Percentiles rank a stretch among this genome's conserved stretches.
Conservation (phyloP, 495 filamentous ascomycete species). For the Hypoxylon cercidicola region DNA sequence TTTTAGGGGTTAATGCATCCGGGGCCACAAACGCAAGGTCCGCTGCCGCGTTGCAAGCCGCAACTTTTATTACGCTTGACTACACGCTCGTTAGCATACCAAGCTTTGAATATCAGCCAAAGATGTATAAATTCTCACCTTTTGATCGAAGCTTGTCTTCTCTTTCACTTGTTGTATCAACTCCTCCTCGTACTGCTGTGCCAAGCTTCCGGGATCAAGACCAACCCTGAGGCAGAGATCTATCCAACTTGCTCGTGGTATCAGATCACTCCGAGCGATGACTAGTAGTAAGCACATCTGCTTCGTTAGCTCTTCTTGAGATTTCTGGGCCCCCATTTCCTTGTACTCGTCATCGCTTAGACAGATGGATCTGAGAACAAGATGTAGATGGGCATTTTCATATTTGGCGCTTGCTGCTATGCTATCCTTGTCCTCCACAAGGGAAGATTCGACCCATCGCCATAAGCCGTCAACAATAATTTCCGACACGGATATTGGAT, state of each 20-base stretch:
- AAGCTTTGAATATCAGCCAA: background rate
- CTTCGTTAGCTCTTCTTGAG: slow-evolving; percentile 60
- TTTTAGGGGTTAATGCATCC: slow-evolving; percentile 76
- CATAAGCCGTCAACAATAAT: slow-evolving; percentile 78
- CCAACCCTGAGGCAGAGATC: slow-evolving; percentile 79
- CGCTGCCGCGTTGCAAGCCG: slow-evolving; percentile 82
- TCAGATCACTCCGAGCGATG: slow-evolving; percentile 78
- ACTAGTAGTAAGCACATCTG: slow-evolving; percentile 80
- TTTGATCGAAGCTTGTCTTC: slow-evolving; percentile 57
- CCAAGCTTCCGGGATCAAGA: slow-evolving; percentile 84
- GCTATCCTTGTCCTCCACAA: slow-evolving; percentile 78
- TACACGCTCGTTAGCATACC: slow-evolving; percentile 35
- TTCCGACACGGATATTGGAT: slow-evolving; percentile 64
- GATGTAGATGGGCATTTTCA: slow-evolving; percentile 65
- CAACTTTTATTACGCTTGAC: slow-evolving; percentile 64
- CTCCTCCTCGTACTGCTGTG: slow-evolving; percentile 59
- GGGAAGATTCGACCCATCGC: slow-evolving; percentile 77
- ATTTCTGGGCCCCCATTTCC: slow-evolving; percentile 49
- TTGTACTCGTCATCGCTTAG: slow-evolving; percentile 55
- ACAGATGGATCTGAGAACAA: slow-evolving; percentile 78
- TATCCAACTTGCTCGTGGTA: slow-evolving; percentile 88
- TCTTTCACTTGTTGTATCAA: slow-evolving; percentile 61
- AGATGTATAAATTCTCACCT: slow-evolving; percentile 51
- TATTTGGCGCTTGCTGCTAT: slow-evolving; percentile 75
- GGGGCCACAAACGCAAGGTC: slow-evolving; percentile 95